phyloP scores from a whole-genome alignment of 352 stramenopile genomes.

The Phytophthora lateralis region DNA sequence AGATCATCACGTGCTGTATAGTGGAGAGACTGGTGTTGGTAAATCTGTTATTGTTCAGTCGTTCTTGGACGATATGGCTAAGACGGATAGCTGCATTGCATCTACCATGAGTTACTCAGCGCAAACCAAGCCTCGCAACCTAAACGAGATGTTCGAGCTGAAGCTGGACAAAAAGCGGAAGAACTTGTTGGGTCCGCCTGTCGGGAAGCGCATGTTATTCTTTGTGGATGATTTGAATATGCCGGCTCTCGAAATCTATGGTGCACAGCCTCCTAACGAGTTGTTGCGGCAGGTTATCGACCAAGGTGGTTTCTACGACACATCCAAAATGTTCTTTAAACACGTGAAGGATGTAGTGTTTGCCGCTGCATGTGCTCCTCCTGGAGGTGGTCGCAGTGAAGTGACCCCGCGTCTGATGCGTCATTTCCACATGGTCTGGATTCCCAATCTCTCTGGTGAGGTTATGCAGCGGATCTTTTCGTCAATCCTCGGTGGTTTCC shows the following conservation, averaged over 20 bases:
- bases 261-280: slow-evolving; percentile 92
- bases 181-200: slow-evolving; percentile 74
- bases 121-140: slow-evolving; percentile 86
- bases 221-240: slow-evolving; percentile 95
- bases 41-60: slow-evolving; percentile 93
- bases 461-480: slow-evolving; percentile 92
- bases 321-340: slow-evolving; percentile 94
- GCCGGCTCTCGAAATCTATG: slow-evolving; percentile 92
- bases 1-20: slow-evolving; percentile 89
- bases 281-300: slow-evolving; percentile 92
- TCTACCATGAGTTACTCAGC: slow-evolving; percentile 91
- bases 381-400: slow-evolving; percentile 86
- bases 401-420: slow-evolving; percentile 86
- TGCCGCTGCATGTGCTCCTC: slow-evolving; percentile 83
- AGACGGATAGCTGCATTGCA: slow-evolving; percentile 79
- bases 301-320: slow-evolving; percentile 91
- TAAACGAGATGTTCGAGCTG: slow-evolving; percentile 85
- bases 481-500: slow-evolving; percentile 90
- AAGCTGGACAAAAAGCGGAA: slow-evolving; percentile 88
- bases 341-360: slow-evolving; percentile 88
- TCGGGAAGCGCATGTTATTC: slow-evolving; percentile 85
- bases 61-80: slow-evolving; percentile 90
- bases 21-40: slow-evolving; percentile 92
- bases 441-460: slow-evolving; percentile 81
- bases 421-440: slow-evolving; percentile 93